Conservation (phyloP, 768 basidiomycete species). For the Mycena filopes region DNA sequence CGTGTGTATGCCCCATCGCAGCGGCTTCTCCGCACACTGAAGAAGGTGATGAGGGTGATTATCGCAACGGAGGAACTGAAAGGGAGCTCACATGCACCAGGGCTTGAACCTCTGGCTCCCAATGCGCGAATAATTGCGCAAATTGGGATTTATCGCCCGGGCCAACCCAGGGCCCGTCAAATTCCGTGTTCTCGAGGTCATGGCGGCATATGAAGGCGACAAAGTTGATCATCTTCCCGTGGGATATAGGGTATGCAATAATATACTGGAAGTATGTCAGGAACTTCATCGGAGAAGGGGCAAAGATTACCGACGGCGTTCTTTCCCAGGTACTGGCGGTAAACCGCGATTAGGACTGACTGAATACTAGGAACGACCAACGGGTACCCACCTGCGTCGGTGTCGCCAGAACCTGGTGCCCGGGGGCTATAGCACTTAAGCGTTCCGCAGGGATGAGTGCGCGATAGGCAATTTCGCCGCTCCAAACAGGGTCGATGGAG, state of each 20-base stretch:
- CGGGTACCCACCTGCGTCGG: conserved; percentile 59
- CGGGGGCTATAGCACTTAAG: conserved; percentile 52
- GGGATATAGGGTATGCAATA: conserved; percentile 70
- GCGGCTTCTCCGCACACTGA: conserved; percentile 63
- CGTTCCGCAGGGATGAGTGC: conserved; percentile 64
- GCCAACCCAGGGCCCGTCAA: conserved; percentile 63
- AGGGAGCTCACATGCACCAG: conserved; percentile 67
- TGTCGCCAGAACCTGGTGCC: conserved; percentile 58
- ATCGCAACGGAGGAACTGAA: conserved; percentile 13
- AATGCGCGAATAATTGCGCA: conserved; percentile 53
- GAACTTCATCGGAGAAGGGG: not conserved
- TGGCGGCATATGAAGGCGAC: conserved; percentile 64
- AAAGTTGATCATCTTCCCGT: conserved; percentile 69
- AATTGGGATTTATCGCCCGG: conserved; percentile 59
- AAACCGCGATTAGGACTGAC: conserved; percentile 5
- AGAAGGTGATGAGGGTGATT: conserved; percentile 9
- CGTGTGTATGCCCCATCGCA: conserved; percentile 74
- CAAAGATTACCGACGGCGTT: conserved; percentile 49
- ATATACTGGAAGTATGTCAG: conserved; percentile 55
- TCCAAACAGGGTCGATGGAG: conserved; percentile 65
- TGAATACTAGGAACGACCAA: not conserved
- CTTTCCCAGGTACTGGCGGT: conserved; percentile 65
- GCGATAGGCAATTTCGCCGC: conserved; percentile 69
- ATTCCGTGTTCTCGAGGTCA: conserved; percentile 62
- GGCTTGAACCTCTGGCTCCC: conserved; percentile 70